Base-by-base conservation (phyloP, 2,329 filamentous ascomycete genomes). In the Ramularia endophylla region DNA sequence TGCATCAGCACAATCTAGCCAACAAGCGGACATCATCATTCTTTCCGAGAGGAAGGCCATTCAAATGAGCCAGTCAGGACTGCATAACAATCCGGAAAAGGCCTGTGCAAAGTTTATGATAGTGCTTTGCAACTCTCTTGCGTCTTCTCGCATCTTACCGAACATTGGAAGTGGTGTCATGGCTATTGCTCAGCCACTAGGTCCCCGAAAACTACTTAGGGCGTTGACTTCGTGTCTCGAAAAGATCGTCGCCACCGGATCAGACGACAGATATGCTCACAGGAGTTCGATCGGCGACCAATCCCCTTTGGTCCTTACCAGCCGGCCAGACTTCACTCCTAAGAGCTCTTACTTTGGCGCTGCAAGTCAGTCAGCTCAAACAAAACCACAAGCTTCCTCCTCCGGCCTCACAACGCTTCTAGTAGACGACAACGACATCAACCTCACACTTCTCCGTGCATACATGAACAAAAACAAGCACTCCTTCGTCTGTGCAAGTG, bases 401-500 rank as follows among this genome's bases (percentile, higher is more conserved):
- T 31, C 36, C 22, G 30, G 27, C 11, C 30, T 41, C 2, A 48
- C 46, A 4, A 37, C 57, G 3, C 43, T 59, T 18, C 50, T 59
- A 2, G 57, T 59, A 2, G 56, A 60, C 36, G 56, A 60, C 43
- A 59, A 60, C 29, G 44, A 44, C 34, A 50, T 59, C 41, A 60
- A 59, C 27, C 48, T 60, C 7, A 46, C 47, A 13, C 47, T 59
- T 6, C 54, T 58, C 5, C 36, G 45, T 5, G 51, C 48, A 22
- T 57, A 54, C 44, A 47, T 50, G 13, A 34, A 37, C 1, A 55
- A 55, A 30, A 53, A 65, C 2, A 59, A 65, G 2, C 65, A 65
- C 2, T 63, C 57, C 12, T 55, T 57, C 5, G 59, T 65, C 16
- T 64, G 63, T 12, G 72, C 71, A 0, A 51, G 53, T n/a, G 65